Evolutionary conservation across 106 monocot species (phyloP).

Genomic region (Iris macrosiphon): DNA sequence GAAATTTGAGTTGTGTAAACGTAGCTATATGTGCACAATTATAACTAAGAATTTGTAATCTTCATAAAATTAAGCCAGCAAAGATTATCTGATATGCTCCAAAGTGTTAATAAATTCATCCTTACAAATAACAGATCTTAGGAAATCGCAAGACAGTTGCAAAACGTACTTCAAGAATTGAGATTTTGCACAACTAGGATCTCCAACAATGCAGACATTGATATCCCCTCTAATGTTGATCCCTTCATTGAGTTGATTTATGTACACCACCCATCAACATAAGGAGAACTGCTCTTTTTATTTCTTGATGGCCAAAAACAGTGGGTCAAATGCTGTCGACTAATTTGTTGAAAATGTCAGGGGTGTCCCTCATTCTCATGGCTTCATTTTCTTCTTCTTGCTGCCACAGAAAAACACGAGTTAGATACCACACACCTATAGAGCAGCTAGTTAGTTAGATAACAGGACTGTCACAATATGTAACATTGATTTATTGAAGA

Average conservation of each 20-base stretch:
- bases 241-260: slow-evolving; percentile 92
- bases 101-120: no score
- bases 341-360: slow-evolving; percentile 94
- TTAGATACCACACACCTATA: neutral
- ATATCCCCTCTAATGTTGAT: slow-evolving; percentile 98
- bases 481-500: no score
- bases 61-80: no score
- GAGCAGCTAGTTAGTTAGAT: no score
- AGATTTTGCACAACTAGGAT: slow-evolving; percentile 98
- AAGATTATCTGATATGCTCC: no score
- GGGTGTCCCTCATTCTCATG: slow-evolving; percentile 66
- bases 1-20: no score
- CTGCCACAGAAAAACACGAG: slow-evolving; percentile 36
- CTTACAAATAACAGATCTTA: no score
- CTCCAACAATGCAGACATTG: slow-evolving; percentile 98
- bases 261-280: slow-evolving; percentile 97
- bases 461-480: no score
- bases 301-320: slow-evolving; percentile 98
- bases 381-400: slow-evolving; percentile 88
- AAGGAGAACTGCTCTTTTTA: slow-evolving; percentile 85
- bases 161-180: slow-evolving; percentile 90
- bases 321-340: slow-evolving; percentile 97
- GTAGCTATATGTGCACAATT: no score
- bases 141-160: no score
- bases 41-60: no score